A percentile compares a stretch with the other conserved stretches of the same genome.
phyloP scores from a whole-genome alignment of 768 basidiomycete species.

The Serpula lacrymans region DNA sequence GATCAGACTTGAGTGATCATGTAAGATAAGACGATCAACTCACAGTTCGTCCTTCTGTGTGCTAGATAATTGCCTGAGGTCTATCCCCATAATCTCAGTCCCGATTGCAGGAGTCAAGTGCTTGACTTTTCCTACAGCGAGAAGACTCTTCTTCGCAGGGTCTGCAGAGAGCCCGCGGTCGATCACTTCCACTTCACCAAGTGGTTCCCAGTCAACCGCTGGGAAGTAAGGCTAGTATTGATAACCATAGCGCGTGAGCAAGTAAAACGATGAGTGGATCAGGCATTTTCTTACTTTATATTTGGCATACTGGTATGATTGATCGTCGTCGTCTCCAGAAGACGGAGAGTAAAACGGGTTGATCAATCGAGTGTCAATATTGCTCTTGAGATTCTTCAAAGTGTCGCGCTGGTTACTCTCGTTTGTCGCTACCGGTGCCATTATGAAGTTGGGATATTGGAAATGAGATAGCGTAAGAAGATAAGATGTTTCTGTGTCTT shows the following conservation, averaged over 20 bases:
- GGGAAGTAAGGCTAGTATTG: conserved; percentile 58
- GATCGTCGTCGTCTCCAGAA: conserved; percentile 46
- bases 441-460: conserved; percentile 15
- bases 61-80: conserved; percentile 63
- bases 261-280: too few relatives aligned
- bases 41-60: conserved; percentile 79
- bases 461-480: background rate
- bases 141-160: conserved; percentile 60
- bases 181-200: conserved; percentile 52
- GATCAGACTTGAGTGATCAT: too few relatives aligned
- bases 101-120: conserved; percentile 72
- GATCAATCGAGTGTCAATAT: conserved; percentile 27
- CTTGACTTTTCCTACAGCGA: conserved; percentile 66
- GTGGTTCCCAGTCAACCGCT: conserved; percentile 59
- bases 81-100: conserved; percentile 70
- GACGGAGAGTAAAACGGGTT: conserved; percentile 72
- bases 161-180: conserved; percentile 72
- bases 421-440: conserved; percentile 51
- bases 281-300: conserved; percentile 57
- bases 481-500: too few relatives aligned
- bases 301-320: conserved; percentile 49
- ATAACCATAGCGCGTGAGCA: background rate
- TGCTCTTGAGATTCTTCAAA: conserved; percentile 21
- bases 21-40: conserved; percentile 17
- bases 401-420: conserved; percentile 25